Evolutionary conservation across 176 grass and related monocot species (phyloP).

Genomic region (Triticum monococcum): DNA sequence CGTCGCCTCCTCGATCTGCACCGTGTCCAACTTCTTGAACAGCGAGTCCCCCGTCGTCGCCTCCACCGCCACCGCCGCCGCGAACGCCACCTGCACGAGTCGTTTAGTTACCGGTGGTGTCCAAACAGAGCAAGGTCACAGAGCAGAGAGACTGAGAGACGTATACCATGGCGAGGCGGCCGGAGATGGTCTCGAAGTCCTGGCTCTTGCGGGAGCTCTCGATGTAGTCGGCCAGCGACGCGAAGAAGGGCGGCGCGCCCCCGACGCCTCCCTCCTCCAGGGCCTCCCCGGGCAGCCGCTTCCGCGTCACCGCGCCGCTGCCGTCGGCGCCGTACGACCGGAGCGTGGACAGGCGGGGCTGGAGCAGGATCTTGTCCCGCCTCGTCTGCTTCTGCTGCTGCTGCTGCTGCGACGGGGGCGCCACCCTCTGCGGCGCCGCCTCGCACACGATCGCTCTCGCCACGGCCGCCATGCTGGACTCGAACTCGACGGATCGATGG

Average conservation of each 20-base stretch:
- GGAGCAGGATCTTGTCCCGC: slow-evolving; percentile 74
- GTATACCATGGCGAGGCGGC: slow-evolving; percentile 89
- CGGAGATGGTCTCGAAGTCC: slow-evolving; percentile 89
- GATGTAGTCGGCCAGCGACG: slow-evolving; percentile 87
- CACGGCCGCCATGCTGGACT: slow-evolving; percentile 30
- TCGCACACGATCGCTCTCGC: slow-evolving; percentile 66
- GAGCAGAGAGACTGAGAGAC: too few relatives aligned
- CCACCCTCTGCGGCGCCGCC: slow-evolving; percentile 48
- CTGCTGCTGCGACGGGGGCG: background rate
- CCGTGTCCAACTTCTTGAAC: slow-evolving; percentile 90
- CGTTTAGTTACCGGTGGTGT: background rate
- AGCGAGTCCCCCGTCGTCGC: slow-evolving; percentile 80
- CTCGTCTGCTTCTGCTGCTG: slow-evolving; percentile 20
- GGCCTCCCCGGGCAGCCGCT: slow-evolving; percentile 14
- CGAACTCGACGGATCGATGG: background rate
- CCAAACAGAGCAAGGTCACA: too few relatives aligned
- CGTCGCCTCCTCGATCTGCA: slow-evolving; percentile 76
- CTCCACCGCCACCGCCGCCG: slow-evolving; percentile 70
- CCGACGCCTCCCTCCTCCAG: background rate
- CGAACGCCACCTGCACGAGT: slow-evolving; percentile 59
- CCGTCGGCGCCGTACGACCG: slow-evolving; percentile 66
- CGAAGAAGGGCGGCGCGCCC: slow-evolving; percentile 64
- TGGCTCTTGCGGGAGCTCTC: slow-evolving; percentile 92
- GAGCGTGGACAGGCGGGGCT: slow-evolving; percentile 87
- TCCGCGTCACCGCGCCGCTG: slow-evolving; percentile 40